Conservation (phyloP, 1,284 basidiomycete genomes). For the Marasmius fiardii region DNA sequence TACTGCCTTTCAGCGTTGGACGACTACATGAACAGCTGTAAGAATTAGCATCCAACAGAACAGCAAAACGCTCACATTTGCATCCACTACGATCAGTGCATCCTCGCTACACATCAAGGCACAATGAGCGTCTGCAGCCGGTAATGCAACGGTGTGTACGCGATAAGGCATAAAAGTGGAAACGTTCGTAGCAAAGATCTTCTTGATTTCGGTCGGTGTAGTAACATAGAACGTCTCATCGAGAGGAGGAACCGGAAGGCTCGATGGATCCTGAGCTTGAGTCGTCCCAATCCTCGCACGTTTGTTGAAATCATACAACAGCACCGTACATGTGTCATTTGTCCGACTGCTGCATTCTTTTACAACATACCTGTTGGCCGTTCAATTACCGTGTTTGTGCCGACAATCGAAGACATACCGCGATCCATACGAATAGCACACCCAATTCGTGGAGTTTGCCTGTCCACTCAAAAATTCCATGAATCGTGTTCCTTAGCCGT, state of each 20-base stretch:
- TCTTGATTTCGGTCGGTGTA: background rate
- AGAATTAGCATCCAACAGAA: constrained; percentile 10
- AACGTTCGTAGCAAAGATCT: constrained; percentile 33
- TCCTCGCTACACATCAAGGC: constrained; percentile 55
- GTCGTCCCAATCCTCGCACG: constrained; percentile 31
- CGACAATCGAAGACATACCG: constrained; percentile 30
- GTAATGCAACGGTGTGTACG: constrained; percentile 21
- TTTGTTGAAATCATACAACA: constrained; percentile 52
- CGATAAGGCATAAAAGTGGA: constrained; percentile 44
- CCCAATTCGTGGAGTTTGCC: constrained; percentile 42
- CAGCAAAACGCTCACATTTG: constrained; percentile 23
- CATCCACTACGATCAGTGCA: constrained; percentile 47
- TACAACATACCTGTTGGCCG: constrained; percentile 17
- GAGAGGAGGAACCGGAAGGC: background rate
- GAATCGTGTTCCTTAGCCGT: constrained; percentile 34
- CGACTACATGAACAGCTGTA: constrained; percentile 10
- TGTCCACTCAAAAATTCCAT: constrained; percentile 23
- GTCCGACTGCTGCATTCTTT: constrained; percentile 16
- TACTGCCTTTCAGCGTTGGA: constrained; percentile 24
- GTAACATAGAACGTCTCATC: background rate
- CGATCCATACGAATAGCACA: constrained; percentile 57
- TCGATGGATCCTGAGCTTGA: background rate
- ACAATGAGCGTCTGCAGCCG: constrained; percentile 20
- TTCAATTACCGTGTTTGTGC: constrained; percentile 11
- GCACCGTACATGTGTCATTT: constrained; percentile 2